These are phyloP conservation scores for Termitomyces heimii DNA, from an alignment of 768 basidiomycete species.

Conservation along the genomic window DNA sequence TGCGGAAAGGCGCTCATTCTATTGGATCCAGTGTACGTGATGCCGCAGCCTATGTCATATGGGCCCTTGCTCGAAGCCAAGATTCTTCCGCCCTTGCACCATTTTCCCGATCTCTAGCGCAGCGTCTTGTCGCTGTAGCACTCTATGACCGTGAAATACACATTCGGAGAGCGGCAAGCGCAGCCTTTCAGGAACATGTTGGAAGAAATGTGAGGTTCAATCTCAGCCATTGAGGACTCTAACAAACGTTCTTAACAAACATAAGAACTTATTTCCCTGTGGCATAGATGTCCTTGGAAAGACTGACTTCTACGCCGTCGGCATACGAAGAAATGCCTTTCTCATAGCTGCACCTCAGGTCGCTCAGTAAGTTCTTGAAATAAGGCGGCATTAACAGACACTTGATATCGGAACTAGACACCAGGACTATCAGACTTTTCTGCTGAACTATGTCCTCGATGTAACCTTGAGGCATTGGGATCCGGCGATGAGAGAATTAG, in stretches of 20 bases:
- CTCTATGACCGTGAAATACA: conserved; percentile 92
- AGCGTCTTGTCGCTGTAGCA: conserved; percentile 68
- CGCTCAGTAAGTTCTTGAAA: conserved; percentile 57
- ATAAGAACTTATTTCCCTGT: conserved; percentile 81
- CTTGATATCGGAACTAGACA: conserved; percentile 45
- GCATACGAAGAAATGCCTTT: conserved; percentile 79
- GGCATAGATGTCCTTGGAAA: conserved; percentile 91
- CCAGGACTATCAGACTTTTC: conserved; percentile 59
- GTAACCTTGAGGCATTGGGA: conserved; percentile 91
- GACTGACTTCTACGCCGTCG: conserved; percentile 94
- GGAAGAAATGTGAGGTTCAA: conserved; percentile 75
- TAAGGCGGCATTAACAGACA: not conserved
- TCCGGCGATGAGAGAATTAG: conserved; percentile 66
- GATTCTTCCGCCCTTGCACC: conserved; percentile 51
- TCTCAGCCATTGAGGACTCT: not conserved
- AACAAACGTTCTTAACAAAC: not conserved
- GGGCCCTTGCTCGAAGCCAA: conserved; percentile 87
- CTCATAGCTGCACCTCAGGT: conserved; percentile 81
- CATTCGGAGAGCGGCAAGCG: conserved; percentile 92
- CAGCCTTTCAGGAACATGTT: conserved; percentile 95
- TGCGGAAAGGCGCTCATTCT: conserved; percentile 87
- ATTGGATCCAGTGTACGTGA: conserved; percentile 94
- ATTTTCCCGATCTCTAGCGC: conserved; percentile 62
- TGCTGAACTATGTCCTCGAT: conserved; percentile 69
- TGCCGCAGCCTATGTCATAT: conserved; percentile 89